Evolutionary conservation across 1,139 yeast genomes (phyloP), one percentile per base, ranked within the genome.

Genomic region (Debaryomyces sp.): DNA sequence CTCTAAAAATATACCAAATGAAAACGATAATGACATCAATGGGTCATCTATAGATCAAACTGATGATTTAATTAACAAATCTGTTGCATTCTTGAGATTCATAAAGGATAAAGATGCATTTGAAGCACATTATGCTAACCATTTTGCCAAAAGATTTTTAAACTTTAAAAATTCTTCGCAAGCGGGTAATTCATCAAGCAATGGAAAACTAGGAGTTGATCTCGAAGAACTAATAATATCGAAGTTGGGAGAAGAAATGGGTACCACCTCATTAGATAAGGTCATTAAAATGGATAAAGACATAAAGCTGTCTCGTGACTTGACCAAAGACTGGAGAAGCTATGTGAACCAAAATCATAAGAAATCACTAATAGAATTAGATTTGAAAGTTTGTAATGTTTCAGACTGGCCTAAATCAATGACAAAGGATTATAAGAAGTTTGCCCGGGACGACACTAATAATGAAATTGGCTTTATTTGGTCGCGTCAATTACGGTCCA

Each of bases 241-340:
- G 1, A 85, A 82, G 61, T 73, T 92, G 44, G 82, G 87, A 55
- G 85, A 84, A 58, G 96, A 89, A 61, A 78, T 88, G 59, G 97
- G 97, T 0, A 77, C 89, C 2, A 80, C 92, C 0, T 88, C 89
- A 48, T 84, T 96, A 2, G 81, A 88, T 3, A 88, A 87, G 59
- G 77, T 92, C 39, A 94, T 90, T 61, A 91, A 90, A 45, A 94
- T 94, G 99, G 84, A 91, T 59, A 81, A 83, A 57, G 98, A 94
- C 62, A 84, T 92, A 54, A 81, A 81, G 54, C 73, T 80, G 51
- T 87, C 96, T 0, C 75, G 75, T 47, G 91, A 84, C 39, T 65
- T 84, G 17, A 80, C 87, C 33, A 56, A 64, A 6, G 86, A 78
- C 21, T 87, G 87, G 78, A 72, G 64, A 51, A 64, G 58, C 23